Base-by-base conservation (phyloP, 225 moss, liverwort and hornwort genomes). In the Anthoceros angustus region DNA sequence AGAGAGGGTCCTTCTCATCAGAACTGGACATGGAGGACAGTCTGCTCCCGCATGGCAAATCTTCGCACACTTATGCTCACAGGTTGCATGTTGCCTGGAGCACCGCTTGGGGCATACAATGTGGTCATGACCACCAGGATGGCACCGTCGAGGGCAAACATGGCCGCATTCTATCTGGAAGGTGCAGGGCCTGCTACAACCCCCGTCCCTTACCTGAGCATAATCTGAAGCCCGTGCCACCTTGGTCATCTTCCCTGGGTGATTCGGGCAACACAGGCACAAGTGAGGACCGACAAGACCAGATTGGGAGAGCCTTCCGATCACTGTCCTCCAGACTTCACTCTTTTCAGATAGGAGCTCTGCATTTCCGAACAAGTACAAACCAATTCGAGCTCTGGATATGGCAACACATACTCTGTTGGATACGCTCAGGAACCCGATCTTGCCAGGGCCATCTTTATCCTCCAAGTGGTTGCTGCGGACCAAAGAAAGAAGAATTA, bases 301-400 rank as follows among this genome's bases (percentile, higher is more conserved):
- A 40, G 69, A 73, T 2, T 71, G 21, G 12, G 65, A 25, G 68
- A 83, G 26, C 6, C 11, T 66, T 0, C 60, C 48, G 9, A 66
- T 68, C 6, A 83, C 71, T 10, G 75, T 20, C 4, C 68, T 66
- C 80, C 80, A 83, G 43, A 80, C 0, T 2, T 7, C 55, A 67
- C 72, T 80, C 10, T 70, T 80, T 2, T 26, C 48, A 23, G 73
- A 72, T 5, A 83, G 61, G 43, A 83, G 83, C 62, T 62, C 62
- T 5, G 83, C 75, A 55, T 83, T 80, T 0, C 83, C 83, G 21
- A 83, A 83, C 12, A 83, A 77, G 43, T 71, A 83, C n/a, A 83
- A 25, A 5, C 80, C 83, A 64, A 77, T 76, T 42, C 73, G 75
- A 10, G 83, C 83, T 61, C 80, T 72, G 2, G 83, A 77, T 15